Evolutionary conservation across 352 stramenopile species (phyloP), one percentile per base, ranked within the genome.

Genomic region (Globisporangium takayamanum): DNA sequence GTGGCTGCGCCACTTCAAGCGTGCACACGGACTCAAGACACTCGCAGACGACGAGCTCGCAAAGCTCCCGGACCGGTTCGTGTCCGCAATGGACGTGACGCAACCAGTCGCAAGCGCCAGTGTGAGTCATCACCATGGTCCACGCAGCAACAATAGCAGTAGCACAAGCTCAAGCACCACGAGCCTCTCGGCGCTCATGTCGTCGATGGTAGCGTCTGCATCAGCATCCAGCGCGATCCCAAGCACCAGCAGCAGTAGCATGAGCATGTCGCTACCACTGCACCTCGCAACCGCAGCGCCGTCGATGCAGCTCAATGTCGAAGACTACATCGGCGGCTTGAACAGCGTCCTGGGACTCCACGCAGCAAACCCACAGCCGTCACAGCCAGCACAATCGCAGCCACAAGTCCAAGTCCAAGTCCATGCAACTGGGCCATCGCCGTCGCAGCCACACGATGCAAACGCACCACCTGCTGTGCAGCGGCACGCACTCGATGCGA

Each of bases 1-100:
- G 30, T 91, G 81, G 81, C 48, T 91, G 47, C 68, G 75, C 11
- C 73, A 89, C 42, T 91, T 91, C 55, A 87, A 87, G 60, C 72
- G 74, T 41, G 76, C 77, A 11, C 76, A 91, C 57, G 66, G 72
- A 16, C 74, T 91, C 53, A 86, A 80, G 68, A 57, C 57, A 18
- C 59, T 91, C 51, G 68, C 50, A 15, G 62, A 82, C 2, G 67
- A 82, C 2, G 81, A 91, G 37, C 33, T 91, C 25, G 66, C 69
- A 30, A 66, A 74, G 5, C 53, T 91, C 14, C 73, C 81, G 0
- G 70, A 79, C 14, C 68, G 70, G 16, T 91, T 91, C 54, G 70
- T 73, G 50, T 69, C 81, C 1, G 71, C 72, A 1, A 91, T 91
- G 81, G 76, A 88, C 41, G 75, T 83, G 64, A 50, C 50, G 11